Conservation (phyloP, 2,329 filamentous ascomycete species). For the Fusarium cicatricum region DNA sequence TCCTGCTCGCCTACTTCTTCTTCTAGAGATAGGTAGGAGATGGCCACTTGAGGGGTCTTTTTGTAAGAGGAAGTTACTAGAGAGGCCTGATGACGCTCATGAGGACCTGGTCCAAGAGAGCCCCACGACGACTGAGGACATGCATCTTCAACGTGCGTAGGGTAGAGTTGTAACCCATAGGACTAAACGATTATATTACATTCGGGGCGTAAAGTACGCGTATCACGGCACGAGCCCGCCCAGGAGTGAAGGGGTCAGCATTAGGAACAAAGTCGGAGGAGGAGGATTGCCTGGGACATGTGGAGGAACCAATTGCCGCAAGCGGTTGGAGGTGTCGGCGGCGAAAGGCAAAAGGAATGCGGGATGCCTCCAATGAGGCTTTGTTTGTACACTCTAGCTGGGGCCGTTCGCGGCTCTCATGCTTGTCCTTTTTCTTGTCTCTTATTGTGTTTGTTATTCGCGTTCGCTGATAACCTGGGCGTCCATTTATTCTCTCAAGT, state of each 20-base stretch:
- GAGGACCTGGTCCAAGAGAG: slow-evolving; percentile 22
- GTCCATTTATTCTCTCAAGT: slow-evolving; percentile 23
- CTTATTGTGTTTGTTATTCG: slow-evolving; percentile 27
- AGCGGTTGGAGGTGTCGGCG: slow-evolving; percentile 5
- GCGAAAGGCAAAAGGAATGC: slow-evolving; percentile 23
- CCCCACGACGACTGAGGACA: slow-evolving; percentile 18
- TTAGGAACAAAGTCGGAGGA: background rate
- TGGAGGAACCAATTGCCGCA: background rate
- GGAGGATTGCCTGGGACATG: background rate
- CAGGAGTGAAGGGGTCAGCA: slow-evolving; percentile 2
- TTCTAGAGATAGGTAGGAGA: slow-evolving; percentile 67
- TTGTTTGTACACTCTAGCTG: slow-evolving; percentile 40
- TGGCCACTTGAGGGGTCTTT: slow-evolving; percentile 8
- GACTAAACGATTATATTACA: slow-evolving; percentile 32
- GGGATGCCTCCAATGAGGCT: slow-evolving; percentile 23
- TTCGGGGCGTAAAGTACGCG: slow-evolving; percentile 12
- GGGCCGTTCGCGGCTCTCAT: slow-evolving; percentile 27
- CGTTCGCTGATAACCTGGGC: slow-evolving; percentile 34
- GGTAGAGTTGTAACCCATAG: slow-evolving; percentile 20
- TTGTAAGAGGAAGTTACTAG: slow-evolving; percentile 21
- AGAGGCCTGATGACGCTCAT: slow-evolving; percentile 33
- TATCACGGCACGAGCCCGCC: slow-evolving; percentile 8
- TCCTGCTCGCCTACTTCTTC: slow-evolving; percentile 94
- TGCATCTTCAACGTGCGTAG: slow-evolving; percentile 16
- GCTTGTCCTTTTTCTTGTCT: slow-evolving; percentile 37